Conservation (phyloP, 208 protist species). For the Wallacemonas collosoma region DNA sequence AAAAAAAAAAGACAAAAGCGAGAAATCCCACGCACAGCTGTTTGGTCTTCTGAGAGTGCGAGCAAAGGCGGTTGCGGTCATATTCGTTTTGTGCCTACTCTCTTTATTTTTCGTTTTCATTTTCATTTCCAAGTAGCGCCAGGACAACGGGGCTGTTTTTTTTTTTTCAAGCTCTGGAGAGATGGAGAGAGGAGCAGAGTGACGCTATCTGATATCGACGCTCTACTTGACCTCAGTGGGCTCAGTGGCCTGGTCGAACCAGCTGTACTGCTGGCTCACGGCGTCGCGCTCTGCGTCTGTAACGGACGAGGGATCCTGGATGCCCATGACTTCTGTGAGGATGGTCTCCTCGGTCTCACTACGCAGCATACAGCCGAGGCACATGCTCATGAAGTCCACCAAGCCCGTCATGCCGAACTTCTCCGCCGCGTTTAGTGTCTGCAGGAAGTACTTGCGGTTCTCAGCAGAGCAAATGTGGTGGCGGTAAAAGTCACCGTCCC, state of each 20-base stretch:
- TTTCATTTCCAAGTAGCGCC: too few species aligned
- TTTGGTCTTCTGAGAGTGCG: too few species aligned
- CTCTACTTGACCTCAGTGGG: constrained; percentile 28
- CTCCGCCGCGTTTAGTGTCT: constrained; percentile 76
- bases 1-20: too few species aligned
- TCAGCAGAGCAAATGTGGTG: constrained; percentile 38
- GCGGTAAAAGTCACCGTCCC: constrained; percentile 71
- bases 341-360: constrained; percentile 51
- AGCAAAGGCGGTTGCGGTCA: too few species aligned
- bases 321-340: constrained; percentile 62
- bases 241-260: constrained; percentile 61
- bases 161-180: not conserved
- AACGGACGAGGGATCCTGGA: constrained; percentile 40
- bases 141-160: not conserved
- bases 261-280: constrained; percentile 51
- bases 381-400: constrained; percentile 70
- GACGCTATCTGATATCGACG: too few species aligned
- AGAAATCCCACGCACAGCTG: too few species aligned
- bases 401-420: constrained; percentile 70
- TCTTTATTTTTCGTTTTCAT: too few species aligned
- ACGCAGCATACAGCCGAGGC: constrained; percentile 77
- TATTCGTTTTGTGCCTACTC: too few species aligned
- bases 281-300: constrained; percentile 45
- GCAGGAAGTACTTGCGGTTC: constrained; percentile 55
- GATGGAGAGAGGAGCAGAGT: too few species aligned